Evolutionary conservation across 2,329 filamentous ascomycete species (phyloP).

Genomic region (Alternaria rosae): DNA sequence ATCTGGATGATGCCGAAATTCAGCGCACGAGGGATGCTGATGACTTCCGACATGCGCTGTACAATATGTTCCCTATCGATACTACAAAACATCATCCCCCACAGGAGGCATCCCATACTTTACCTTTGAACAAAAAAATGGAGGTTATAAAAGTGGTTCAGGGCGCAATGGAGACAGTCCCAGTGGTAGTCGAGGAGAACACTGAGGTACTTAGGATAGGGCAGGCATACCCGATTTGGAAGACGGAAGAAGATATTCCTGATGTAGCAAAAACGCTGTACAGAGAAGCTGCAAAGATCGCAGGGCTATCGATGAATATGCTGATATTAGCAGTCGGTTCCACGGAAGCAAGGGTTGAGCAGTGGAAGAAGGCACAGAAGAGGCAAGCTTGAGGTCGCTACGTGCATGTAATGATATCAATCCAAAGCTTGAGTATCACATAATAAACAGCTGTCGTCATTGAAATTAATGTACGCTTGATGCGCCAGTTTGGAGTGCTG

Average conservation of each 20-base stretch:
- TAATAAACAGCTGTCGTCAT: background rate
- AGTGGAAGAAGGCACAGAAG: conserved; percentile 30
- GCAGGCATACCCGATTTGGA: conserved; percentile 59
- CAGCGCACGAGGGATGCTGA: conserved; percentile 45
- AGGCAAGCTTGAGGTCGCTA: background rate
- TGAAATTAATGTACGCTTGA: background rate
- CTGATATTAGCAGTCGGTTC: conserved; percentile 60
- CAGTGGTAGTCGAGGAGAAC: conserved; percentile 49
- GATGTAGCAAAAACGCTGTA: conserved; percentile 58
- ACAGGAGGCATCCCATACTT: conserved; percentile 27
- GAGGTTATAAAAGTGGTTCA: conserved; percentile 55
- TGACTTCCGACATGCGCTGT: conserved; percentile 52
- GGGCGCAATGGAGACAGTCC: conserved; percentile 49
- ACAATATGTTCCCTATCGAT: conserved; percentile 53
- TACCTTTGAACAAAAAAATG: conserved; percentile 38
- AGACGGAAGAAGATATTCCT: conserved; percentile 57
- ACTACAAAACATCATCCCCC: background rate
- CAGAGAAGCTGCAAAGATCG: conserved; percentile 58
- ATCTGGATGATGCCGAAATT: conserved; percentile 58
- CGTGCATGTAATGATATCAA: background rate
- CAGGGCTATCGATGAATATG: conserved; percentile 59
- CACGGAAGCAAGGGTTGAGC: conserved; percentile 53
- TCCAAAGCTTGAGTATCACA: too few species aligned
- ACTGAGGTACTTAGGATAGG: conserved; percentile 53
- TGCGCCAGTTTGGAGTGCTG: background rate